Evolutionary conservation across 2,329 filamentous ascomycete genomes (phyloP), one percentile per base, ranked within the genome.

Genomic region (Phoma sp.): DNA sequence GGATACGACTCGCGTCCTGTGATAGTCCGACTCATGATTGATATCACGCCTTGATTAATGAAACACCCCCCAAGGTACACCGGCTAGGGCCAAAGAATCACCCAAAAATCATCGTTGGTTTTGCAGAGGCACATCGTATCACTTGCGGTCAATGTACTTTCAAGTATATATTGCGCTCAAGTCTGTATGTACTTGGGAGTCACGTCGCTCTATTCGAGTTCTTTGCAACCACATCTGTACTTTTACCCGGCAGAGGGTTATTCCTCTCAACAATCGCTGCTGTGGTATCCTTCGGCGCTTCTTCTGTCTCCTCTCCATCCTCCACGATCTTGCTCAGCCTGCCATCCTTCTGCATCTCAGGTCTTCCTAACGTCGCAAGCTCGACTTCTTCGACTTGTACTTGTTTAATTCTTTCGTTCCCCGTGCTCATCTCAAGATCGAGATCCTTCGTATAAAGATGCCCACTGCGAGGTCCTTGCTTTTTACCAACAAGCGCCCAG

Each of bases 371-470:
- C 1, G 40, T 28, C n/a, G 29, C 38, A 32, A 56, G 43, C 28
- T 56, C 53, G 28, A 56, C 43, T 26, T 47, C 53, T 15, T 39
- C 47, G 12, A 54, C 38, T 12, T 46, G 33, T 12, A 51, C 15
- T 28, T 37, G 39, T 17, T 49, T 50, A 28, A 30, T 42, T 3
- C 42, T 46, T 36, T 64, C 61, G 23, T 67, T 63, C 50, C 66
- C 61, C 51, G 68, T 72, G 7, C 56, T 62, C 65, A 69, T 66
- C 47, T 74, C 71, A 7, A 71, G 11, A 1, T 65, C 67, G 1
- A 61, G 59, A 23, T 69, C 66, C 29, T 70, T 68, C 0, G 65
- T 71, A 48, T 66, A 67, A 43, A 72, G 56, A 6, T 62, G 42
- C 43, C 66, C 62, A 3, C 64, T 64, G 43, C 60, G 51, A 1